Evolutionary conservation across 352 stramenopile genomes (phyloP), one percentile per base, ranked within the genome.

Genomic region (Globisporangium acanthophoron): DNA sequence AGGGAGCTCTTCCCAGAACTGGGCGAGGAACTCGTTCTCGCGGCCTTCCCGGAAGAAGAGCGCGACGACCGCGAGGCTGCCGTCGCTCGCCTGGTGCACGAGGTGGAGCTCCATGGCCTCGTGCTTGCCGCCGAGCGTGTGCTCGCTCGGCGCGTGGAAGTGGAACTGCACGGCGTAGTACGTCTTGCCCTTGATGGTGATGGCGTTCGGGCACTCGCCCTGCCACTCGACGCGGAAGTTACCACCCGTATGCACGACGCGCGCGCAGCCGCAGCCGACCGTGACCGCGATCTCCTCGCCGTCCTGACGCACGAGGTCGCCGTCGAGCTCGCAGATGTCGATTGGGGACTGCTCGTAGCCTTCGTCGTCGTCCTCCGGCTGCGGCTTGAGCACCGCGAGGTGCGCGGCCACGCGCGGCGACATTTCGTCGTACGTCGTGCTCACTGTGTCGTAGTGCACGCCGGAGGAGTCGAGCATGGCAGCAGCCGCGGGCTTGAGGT

Each of bases 81-180:
- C 75, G 64, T 89, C 75, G 5, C 74, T 67, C 11, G 78, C 65
- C 41, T 85, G 67, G 57, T 91, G 76, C 46, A 91, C 78, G 46
- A 91, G 54, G 58, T 91, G 81, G 50, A 91, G 65, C 61, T 87
- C 78, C 69, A 91, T 84, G 33, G 58, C 72, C 29, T 73, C 59
- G 11, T 62, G 63, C 24, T 85, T 56, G 24, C 76, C 78, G 29
- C 88, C 67, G 50, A 91, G 48, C 20, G 76, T 91, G 71, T 91
- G 81, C 57, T 91, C 81, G 53, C 77, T 87, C 3, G 78, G 78
- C 5, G 74, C 71, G 60, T 88, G 78, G 64, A 88, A 80, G 56
- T 87, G 76, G 64, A 87, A 87, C 56, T 87, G 76, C 45, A 87
- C 66, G 41, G 76, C 74, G 58, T 69, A 71, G 68, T 71, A 87